These are phyloP conservation scores for Pelargonium myrrhifolium DNA, from an alignment of 441 rosid genomes.

Conservation along the genomic window DNA sequence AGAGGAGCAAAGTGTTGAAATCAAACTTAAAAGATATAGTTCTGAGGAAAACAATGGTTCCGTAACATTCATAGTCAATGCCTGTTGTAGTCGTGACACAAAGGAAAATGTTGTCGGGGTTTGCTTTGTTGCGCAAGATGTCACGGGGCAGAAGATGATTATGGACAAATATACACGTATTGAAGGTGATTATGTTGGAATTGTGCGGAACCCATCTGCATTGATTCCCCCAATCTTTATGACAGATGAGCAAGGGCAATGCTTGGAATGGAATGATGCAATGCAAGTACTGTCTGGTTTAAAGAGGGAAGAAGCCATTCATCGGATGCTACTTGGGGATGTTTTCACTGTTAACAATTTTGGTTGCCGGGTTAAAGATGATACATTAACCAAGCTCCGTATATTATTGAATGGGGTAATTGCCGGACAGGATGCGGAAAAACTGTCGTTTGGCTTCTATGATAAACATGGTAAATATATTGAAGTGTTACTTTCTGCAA, in stretches of 20 bases:
- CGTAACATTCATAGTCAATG: constrained; percentile 48
- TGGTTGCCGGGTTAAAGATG: constrained; percentile 65
- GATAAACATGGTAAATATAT: constrained; percentile 47
- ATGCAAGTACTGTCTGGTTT: constrained; percentile 74
- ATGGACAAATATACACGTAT: constrained; percentile 49
- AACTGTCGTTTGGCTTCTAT: constrained; percentile 59
- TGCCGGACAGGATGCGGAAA: constrained; percentile 54
- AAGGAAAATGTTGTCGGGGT: constrained; percentile 53
- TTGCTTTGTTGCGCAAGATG: constrained; percentile 81
- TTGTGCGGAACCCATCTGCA: constrained; percentile 55
- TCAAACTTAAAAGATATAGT: constrained; percentile 51
- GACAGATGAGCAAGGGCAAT: constrained; percentile 53
- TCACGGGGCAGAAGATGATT: constrained; percentile 51
- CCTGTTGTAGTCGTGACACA: constrained; percentile 65
- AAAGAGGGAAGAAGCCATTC: constrained; percentile 58
- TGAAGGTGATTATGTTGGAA: constrained; percentile 66
- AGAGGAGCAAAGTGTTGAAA: constrained; percentile 62
- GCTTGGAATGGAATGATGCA: constrained; percentile 78
- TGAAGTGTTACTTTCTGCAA: constrained; percentile 64
- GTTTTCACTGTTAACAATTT: constrained; percentile 50
- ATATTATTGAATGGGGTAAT: constrained; percentile 48
- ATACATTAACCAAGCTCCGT: constrained; percentile 57
- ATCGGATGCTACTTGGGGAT: constrained; percentile 66
- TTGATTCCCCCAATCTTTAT: constrained; percentile 83
- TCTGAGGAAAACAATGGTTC: constrained; percentile 42